Evolutionary conservation across 2,329 filamentous ascomycete genomes (phyloP), one percentile per base, ranked within the genome.

Genomic region (Pestalotiopsis sp.): DNA sequence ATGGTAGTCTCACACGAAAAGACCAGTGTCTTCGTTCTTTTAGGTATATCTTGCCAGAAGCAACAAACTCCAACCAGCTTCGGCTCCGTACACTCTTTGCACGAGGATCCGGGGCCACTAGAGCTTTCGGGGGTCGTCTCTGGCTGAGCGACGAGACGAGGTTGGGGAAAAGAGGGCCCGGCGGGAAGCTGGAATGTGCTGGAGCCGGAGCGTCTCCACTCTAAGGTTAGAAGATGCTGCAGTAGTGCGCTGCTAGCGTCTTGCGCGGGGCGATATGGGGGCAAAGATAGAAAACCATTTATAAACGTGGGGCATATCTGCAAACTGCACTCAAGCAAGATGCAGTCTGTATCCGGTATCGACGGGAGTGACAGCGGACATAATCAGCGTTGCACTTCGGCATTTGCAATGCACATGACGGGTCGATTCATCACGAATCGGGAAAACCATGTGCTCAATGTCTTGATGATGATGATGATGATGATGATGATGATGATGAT

Each of bases 1-100:
- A 81, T 81, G 39, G 44, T 63, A 20, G 3, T 52, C 17, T 52
- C 9, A 20, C 10, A 48, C 40, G n/a, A 17, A 35, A 1, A 35
- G 30, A 35, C 30, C 20, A 11, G 39, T 24, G 6, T 26, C n/a
- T 38, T 26, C 3, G 55, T 57, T 57, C 55, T 20, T 57, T 35
- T 35, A 7, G 30, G 30, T 35, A 35, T 9, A 13, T 4, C 40
- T 17, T 44, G 40, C 40, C 40, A 44, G 17, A 44, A 44, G 30
- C 30, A 35, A 44, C 40, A 52, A 52, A 52, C 44, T 52, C 44
- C 17, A 17, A 52, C 17, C 44, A 35, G 44, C 7, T 52, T 52
- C 44, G 44, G 44, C 17, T 52, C 44, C n/a, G 44, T 9, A n/a
- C 17, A n/a, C 44, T 52, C 9, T 52, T 52, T 48, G 17, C 17